Conservation (phyloP, 768 basidiomycete species). For the Steccherinum ochraceum region DNA sequence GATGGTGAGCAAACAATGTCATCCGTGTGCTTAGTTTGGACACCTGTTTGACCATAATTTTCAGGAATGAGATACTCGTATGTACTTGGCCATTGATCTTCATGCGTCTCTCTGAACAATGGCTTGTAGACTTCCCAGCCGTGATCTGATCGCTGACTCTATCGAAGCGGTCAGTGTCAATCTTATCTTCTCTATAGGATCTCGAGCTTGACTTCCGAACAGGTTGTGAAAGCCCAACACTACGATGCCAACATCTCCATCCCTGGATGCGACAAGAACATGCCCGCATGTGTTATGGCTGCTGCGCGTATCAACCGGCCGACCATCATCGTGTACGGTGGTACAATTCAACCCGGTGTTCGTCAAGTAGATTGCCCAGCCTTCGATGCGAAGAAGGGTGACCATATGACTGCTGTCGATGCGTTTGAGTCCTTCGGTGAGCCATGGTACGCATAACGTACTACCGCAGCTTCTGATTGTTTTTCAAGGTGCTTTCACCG, state of each 20-base stretch:
- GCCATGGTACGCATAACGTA: background rate
- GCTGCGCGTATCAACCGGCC: slow-evolving; percentile 84
- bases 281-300: slow-evolving; percentile 87
- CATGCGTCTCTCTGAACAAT: background rate
- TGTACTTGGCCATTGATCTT: slow-evolving; percentile 25
- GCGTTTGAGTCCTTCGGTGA: slow-evolving; percentile 80
- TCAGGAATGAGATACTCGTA: slow-evolving; percentile 86
- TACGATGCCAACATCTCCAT: slow-evolving; percentile 85
- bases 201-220: background rate
- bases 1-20: slow-evolving; percentile 60
- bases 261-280: slow-evolving; percentile 79
- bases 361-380: slow-evolving; percentile 78
- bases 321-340: slow-evolving; percentile 81
- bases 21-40: background rate
- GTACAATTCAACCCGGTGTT: slow-evolving; percentile 73
- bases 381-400: slow-evolving; percentile 74
- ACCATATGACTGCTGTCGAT: slow-evolving; percentile 77
- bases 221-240: slow-evolving; percentile 71
- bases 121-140: slow-evolving; percentile 64
- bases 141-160: slow-evolving; percentile 87
- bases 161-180: slow-evolving; percentile 63
- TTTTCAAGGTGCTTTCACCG: slow-evolving; percentile 63
- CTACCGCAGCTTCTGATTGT: slow-evolving; percentile 2
- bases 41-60: background rate
- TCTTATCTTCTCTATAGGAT: background rate